Conservation (phyloP, 1,284 basidiomycete genomes). For the Malassezia slooffiae region DNA sequence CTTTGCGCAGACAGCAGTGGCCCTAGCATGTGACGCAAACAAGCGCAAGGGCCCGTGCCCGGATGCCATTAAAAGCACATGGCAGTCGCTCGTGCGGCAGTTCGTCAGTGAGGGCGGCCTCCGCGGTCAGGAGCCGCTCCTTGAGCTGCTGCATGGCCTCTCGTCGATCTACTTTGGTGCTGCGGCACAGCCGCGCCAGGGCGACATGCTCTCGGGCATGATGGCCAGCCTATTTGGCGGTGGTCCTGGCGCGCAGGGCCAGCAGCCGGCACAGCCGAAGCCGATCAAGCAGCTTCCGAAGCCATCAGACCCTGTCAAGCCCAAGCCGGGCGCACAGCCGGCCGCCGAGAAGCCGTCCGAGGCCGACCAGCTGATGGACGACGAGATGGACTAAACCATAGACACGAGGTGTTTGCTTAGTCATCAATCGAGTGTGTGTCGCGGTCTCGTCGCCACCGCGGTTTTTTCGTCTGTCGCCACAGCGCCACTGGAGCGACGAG, state of each 20-base stretch:
- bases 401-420: no score
- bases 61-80: constrained; percentile 6
- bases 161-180: constrained; percentile 9
- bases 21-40: constrained; percentile 23
- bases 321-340: not conserved
- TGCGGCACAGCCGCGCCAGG: constrained; percentile 3
- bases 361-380: constrained; percentile 13
- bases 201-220: constrained; percentile 13
- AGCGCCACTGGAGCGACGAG: no score
- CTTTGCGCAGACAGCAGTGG: constrained; percentile 37
- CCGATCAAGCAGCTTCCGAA: constrained; percentile 9
- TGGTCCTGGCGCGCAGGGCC: not conserved
- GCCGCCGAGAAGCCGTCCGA: not conserved
- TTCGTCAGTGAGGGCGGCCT: constrained; percentile 5
- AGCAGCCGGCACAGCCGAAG: not conserved
- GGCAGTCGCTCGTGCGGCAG: constrained; percentile 10
- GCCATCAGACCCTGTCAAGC: constrained; percentile 1
- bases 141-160: constrained; percentile 8
- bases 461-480: no score
- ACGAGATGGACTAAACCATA: constrained; percentile 16
- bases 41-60: not conserved
- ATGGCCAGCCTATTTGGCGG: constrained; percentile 9
- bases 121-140: constrained; percentile 1
- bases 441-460: no score
- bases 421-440: no score